Conservation (phyloP, 2,329 filamentous ascomycete genomes). For the Hawksworthiomyces lignivorus region DNA sequence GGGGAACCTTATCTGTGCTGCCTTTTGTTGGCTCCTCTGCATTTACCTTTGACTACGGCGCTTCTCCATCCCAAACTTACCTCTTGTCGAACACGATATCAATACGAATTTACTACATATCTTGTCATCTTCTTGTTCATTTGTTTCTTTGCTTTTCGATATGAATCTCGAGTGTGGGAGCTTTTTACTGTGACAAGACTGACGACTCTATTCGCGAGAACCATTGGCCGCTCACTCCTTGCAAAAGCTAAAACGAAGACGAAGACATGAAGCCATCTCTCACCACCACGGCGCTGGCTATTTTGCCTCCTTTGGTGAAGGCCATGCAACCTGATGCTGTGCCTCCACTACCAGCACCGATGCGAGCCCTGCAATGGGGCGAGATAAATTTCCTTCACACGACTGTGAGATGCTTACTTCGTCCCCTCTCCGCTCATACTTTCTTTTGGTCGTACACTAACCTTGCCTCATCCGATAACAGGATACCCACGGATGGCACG, state of each 20-base stretch:
- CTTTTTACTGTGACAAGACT: too few species aligned
- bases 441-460: neutral
- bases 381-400: constrained; percentile 96
- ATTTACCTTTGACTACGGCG: too few species aligned
- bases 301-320: constrained; percentile 22
- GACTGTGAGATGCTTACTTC: constrained; percentile 37
- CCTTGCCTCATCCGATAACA: neutral
- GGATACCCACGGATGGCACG: constrained; percentile 93
- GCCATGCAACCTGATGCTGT: constrained; percentile 73
- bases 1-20: too few species aligned
- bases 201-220: too few species aligned
- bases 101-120: neutral
- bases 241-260: too few species aligned
- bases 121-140: neutral
- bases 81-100: neutral
- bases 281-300: constrained; percentile 6
- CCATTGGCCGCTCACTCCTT: too few species aligned
- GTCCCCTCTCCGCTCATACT: too few species aligned
- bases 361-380: constrained; percentile 83
- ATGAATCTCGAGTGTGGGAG: too few species aligned
- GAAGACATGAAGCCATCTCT: constrained; percentile 2
- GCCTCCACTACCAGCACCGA: constrained; percentile 68
- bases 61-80: neutral
- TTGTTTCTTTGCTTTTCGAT: neutral
- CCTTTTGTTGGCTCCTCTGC: too few species aligned